Evolutionary conservation across 768 basidiomycete species (phyloP), one percentile per base, ranked within the genome.

Genomic region (Rhodosporidiobolus sp.): DNA sequence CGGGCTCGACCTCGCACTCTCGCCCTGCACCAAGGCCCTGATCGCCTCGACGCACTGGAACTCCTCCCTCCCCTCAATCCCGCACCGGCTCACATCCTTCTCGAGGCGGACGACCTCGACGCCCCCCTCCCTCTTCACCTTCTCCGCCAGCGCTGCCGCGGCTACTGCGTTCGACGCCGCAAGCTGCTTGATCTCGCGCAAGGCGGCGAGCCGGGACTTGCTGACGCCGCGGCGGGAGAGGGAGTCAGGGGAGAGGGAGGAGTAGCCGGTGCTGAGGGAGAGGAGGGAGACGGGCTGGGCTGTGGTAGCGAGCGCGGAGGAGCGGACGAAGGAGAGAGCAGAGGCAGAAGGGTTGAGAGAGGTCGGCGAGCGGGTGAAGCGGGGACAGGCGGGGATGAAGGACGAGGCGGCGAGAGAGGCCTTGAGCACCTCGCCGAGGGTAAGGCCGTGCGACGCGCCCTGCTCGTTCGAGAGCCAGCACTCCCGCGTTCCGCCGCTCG

Each of bases 251-350:
- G 67, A 50, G 5, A 48, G 19, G 54, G 63, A 56, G 14, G 55
- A 16, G 55, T 69, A 69, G 30, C 67, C 67, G 26, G 63, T 63
- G 45, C 61, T 32, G 54, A 69, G 19, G 0, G 67, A 69, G 34
- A 69, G 54, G 67, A 69, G 54, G 43, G 34, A 26, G 34, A 63
- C 28, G 17, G 67, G 38, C 12, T 28, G 58, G 10, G 10, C 46
- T n/a, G 65, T 8, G 54, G 14, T 4, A 3, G 34, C 10, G 14
- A 38, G 14, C 20, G 55, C 14, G 12, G 34, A 28, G 34, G 63
- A n/a, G 17, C 48, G 65, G 20, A 49, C 26, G 48, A 57, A 38
- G 26, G 14, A 11, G 32, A 69, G 12, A 10, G 67, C 54, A 1
- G 61, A 9, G 3, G 67, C 9, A 1, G 67, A 4, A 14, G 67